Evolutionary conservation across 441 rosid species (phyloP), one percentile per base, ranked within the genome.

Genomic region (Croton laevigatus): DNA sequence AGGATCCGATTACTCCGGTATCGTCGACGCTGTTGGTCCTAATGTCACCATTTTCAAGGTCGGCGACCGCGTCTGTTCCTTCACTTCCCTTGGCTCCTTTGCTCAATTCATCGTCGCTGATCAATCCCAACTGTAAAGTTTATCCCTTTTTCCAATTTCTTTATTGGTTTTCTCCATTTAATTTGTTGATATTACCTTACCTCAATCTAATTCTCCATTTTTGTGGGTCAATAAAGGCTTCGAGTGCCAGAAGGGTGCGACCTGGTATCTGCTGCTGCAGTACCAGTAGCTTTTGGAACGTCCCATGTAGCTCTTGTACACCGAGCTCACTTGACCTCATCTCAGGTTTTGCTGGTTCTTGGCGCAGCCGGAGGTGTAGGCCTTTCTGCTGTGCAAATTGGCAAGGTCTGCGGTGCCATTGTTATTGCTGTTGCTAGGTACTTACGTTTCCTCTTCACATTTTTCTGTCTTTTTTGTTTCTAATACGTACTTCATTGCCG

Each of bases 281-380:
- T 93, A 59, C 98, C 98, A 6, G 95, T 93, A 46, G 97, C 92
- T 14, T 95, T 79, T 78, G 98, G 98, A 32, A 95, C 99, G 73
- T 93, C 98, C 16, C 96, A 95, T 78, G 86, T 93, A 3, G 98
- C 99, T 14, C 95, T 95, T 77, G 86, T 93, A 65, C 94, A 95
- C 64, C 78, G 99, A 77, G 99, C 94, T 79, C 86, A 51, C 19
- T 73, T 95, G 83, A 72, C 75, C n/a, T 79, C 93, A 66, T 85
- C 81, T 70, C 99, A 93, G 87, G 98, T 92, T 23, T 79, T 95
- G 76, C 67, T 95, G 76, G 96, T 95, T 81, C 86, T 95, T 61
- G 97, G 99, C n/a, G 99, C 99, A 3, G 98, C 96, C 62, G 97
- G 99, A 73, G 99, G 98, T 17, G 99, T 95, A 70, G 99, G 99